These are phyloP conservation scores for Malus hybrid DNA, from an alignment of 331 rosid genomes.

Conservation along the genomic window DNA sequence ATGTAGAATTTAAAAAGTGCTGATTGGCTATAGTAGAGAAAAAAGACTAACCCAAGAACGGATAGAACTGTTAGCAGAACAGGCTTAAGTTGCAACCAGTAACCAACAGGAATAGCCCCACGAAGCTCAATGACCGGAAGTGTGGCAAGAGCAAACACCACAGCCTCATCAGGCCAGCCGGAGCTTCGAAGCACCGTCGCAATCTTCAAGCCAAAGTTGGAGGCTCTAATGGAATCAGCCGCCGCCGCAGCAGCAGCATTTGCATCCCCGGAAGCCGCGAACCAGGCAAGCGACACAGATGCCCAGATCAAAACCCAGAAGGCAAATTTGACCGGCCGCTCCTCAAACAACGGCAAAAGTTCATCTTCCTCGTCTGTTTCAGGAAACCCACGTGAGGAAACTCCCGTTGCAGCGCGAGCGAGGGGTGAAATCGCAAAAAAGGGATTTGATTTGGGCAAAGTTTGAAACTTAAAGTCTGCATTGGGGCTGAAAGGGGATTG, in stretches of 20 bases:
- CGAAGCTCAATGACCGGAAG: conserved; percentile 98
- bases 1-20: neutral
- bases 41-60: conserved; percentile 60
- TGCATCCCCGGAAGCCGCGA: conserved; percentile 79
- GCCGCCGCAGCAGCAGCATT: conserved; percentile 74
- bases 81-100: conserved; percentile 89
- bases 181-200: conserved; percentile 57
- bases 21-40: neutral
- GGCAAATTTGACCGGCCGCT: conserved; percentile 48
- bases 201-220: conserved; percentile 66
- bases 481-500: conserved; percentile 16
- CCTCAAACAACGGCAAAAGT: conserved; percentile 28
- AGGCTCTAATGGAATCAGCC: conserved; percentile 71
- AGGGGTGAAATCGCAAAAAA: conserved; percentile 8
- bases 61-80: conserved; percentile 43
- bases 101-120: conserved; percentile 94
- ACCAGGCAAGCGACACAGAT: conserved; percentile 41
- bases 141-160: conserved; percentile 76
- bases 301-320: conserved; percentile 46
- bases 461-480: conserved; percentile 7
- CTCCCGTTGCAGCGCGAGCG: conserved; percentile 14
- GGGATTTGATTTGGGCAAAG: conserved; percentile 10
- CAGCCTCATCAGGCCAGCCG: conserved; percentile 74
- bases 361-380: conserved; percentile 30
- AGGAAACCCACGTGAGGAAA: conserved; percentile 31